These are phyloP conservation scores for Durotheca rogersii DNA, from an alignment of 495 filamentous ascomycete species.

Conservation along the genomic window DNA sequence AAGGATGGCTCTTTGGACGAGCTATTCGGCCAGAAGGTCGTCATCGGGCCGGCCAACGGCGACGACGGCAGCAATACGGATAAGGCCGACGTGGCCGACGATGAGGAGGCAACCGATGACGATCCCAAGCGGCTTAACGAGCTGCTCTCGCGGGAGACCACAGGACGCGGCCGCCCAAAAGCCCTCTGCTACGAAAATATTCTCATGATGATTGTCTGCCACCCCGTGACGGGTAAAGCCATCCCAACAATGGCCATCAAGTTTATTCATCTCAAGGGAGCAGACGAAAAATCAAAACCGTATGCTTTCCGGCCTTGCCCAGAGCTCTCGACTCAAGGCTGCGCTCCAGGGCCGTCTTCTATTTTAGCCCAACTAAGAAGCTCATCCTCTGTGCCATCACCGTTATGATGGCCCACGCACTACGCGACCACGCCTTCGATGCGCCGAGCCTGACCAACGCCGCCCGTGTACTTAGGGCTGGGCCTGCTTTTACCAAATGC, in stretches of 20 bases:
- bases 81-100: constrained; percentile 3
- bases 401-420: constrained; percentile 16
- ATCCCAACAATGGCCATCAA: constrained; percentile 30
- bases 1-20: constrained; percentile 23
- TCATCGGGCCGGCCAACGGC: too few relatives aligned
- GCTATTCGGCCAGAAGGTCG: constrained; percentile 7
- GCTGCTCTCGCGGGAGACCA: constrained; percentile 17
- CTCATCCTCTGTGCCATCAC: constrained; percentile 24
- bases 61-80: too few relatives aligned
- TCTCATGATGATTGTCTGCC: constrained; percentile 28
- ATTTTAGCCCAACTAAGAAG: constrained; percentile 16
- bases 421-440: constrained; percentile 15
- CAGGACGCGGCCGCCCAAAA: constrained; percentile 18
- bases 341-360: constrained; percentile 22
- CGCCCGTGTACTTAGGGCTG: neutral
- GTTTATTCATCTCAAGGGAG: constrained; percentile 34
- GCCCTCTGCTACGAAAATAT: constrained; percentile 35
- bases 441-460: constrained; percentile 14
- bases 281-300: constrained; percentile 38
- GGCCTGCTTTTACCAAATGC: neutral
- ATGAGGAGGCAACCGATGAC: constrained; percentile 13
- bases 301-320: constrained; percentile 22
- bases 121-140: constrained; percentile 21
- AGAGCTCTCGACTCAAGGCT: neutral
- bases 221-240: constrained; percentile 31